Percentiles rank a stretch among this genome's conserved stretches.
phyloP scores from a whole-genome alignment of 495 filamentous ascomycete genomes.

The Trichoderma orchidacearum region DNA sequence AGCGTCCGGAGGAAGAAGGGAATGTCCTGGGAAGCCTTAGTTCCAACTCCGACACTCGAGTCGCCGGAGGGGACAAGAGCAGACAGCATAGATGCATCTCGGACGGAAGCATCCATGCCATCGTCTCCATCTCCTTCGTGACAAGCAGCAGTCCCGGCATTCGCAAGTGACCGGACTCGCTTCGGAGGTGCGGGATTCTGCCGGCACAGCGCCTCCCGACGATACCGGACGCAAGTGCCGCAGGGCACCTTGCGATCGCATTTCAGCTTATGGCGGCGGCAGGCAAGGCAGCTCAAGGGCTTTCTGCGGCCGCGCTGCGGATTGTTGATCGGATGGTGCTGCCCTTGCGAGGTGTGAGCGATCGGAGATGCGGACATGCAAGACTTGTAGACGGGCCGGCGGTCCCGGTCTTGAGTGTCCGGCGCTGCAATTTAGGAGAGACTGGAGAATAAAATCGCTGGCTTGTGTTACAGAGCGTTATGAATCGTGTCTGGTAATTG shows the following conservation, averaged over 20 bases:
- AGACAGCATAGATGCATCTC: neutral
- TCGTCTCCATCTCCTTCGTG: neutral
- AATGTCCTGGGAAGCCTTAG: neutral
- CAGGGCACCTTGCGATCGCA: neutral
- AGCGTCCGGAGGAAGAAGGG: neutral
- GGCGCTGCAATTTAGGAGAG: too few species aligned
- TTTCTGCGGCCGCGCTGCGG: neutral
- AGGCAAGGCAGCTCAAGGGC: neutral
- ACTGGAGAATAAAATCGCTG: too few species aligned
- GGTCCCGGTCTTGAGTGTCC: too few species aligned
- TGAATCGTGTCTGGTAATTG: too few species aligned
- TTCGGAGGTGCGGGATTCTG: neutral
- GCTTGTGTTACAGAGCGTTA: too few species aligned
- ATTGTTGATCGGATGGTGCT: neutral
- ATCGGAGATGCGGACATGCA: neutral
- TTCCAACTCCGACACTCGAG: too few species aligned
- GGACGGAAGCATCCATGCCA: neutral
- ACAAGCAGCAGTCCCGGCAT: neutral
- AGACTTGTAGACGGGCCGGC: neutral
- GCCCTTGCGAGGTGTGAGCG: neutral
- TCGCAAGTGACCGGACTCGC: neutral
- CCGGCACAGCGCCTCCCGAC: neutral
- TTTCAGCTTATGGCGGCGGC: neutral
- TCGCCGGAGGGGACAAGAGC: too few species aligned
- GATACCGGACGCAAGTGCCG: neutral